Conservation (phyloP, 106 monocot genomes). For the Agapanthus africanus region DNA sequence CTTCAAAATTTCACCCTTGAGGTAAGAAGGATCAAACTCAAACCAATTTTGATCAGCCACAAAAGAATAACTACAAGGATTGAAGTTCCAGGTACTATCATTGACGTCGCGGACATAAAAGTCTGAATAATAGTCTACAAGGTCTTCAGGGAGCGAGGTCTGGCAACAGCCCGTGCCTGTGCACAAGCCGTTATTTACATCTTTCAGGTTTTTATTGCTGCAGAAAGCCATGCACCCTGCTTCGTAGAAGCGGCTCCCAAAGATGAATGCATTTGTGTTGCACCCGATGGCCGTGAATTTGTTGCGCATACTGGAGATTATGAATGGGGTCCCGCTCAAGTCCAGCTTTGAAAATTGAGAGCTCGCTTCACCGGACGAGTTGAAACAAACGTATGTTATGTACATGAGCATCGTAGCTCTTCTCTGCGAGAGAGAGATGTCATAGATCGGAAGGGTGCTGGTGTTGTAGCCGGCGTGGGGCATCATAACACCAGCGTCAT, state of each 20-base stretch:
- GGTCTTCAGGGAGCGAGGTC: conserved; percentile 25
- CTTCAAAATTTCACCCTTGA: neutral
- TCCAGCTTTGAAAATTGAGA: neutral
- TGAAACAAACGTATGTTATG: conserved; percentile 26
- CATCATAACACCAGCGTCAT: neutral
- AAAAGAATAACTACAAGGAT: conserved; percentile 34
- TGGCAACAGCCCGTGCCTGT: conserved; percentile 57
- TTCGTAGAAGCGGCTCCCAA: neutral
- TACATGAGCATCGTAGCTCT: neutral
- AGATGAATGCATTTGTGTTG: conserved; percentile 30
- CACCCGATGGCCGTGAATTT: conserved; percentile 53
- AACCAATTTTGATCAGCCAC: conserved; percentile 17
- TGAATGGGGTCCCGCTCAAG: conserved; percentile 24
- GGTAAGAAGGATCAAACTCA: conserved; percentile 12
- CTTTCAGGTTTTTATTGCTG: neutral
- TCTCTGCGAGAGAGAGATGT: neutral
- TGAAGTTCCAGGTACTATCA: conserved; percentile 11
- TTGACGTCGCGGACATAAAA: neutral
- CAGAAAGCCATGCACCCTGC: conserved; percentile 44
- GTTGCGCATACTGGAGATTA: conserved; percentile 33
- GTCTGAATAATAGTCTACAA: conserved; percentile 10
- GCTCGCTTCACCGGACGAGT: neutral
- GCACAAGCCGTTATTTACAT: conserved; percentile 30
- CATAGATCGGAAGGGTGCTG: conserved; percentile 19
- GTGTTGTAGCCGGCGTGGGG: neutral